Percentiles rank a stretch among this genome's conserved stretches.
These are phyloP conservation scores for Micractinium conductrix DNA, from an alignment of 139 green algal species.

Conservation along the genomic window DNA sequence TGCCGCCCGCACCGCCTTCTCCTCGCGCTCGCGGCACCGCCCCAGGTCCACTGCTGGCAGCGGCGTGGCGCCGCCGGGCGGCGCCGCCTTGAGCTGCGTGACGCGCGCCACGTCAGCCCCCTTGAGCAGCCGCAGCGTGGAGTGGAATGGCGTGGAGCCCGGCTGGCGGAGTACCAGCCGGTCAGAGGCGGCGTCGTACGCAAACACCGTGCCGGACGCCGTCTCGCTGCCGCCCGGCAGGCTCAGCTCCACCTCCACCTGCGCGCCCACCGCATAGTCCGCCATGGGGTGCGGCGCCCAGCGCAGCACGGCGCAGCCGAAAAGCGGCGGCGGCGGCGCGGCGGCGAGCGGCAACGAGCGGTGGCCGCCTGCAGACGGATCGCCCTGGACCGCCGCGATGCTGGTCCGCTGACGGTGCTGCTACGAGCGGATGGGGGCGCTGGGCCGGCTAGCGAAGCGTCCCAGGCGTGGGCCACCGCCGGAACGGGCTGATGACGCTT, in stretches of 20 bases:
- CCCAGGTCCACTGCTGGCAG: conserved; percentile 74
- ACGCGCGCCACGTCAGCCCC: not conserved
- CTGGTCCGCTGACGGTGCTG: no score
- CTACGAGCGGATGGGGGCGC: no score
- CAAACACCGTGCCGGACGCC: conserved; percentile 49
- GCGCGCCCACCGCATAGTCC: conserved; percentile 12
- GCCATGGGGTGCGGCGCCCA: no score
- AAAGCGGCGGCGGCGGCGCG: no score
- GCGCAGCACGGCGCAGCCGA: no score
- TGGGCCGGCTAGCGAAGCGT: no score
- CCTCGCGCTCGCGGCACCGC: conserved; percentile 65
- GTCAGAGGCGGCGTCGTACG: conserved; percentile 31
- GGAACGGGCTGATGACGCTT: no score
- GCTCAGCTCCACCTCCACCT: conserved; percentile 23
- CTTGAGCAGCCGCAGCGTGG: conserved; percentile 45
- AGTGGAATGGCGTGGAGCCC: conserved; percentile 55
- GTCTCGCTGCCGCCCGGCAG: conserved; percentile 35
- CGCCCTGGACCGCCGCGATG: no score
- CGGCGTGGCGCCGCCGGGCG: not conserved
- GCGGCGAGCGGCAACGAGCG: no score
- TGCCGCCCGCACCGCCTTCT: conserved; percentile 68
- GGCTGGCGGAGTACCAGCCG: conserved; percentile 38
- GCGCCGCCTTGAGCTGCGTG: not conserved
- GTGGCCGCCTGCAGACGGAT: no score
- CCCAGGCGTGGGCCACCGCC: no score